phyloP scores from a whole-genome alignment of 305 asterid species.

The Solanum chacoense region DNA sequence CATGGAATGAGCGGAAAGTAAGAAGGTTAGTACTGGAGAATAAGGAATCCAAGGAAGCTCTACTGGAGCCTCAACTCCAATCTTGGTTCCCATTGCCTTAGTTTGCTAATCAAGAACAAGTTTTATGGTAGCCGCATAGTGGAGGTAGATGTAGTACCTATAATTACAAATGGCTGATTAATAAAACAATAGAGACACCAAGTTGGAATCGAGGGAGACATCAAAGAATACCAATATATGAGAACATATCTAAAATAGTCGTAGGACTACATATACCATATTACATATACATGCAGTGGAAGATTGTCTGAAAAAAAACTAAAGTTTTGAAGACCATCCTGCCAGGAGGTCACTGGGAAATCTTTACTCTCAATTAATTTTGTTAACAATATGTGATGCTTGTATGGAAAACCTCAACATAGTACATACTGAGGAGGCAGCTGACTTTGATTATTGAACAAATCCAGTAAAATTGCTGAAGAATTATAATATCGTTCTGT shows the following conservation, averaged over 20 bases:
- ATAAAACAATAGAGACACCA: neutral
- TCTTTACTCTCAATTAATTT: neutral
- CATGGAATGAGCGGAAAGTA: neutral
- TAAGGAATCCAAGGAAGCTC: neutral
- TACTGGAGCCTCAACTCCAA: neutral
- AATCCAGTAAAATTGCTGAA: neutral
- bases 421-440: neutral
- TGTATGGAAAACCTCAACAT: neutral
- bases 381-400: neutral
- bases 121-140: neutral
- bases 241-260: neutral
- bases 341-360: neutral
- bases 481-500: neutral
- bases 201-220: neutral
- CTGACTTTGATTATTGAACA: neutral
- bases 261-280: neutral
- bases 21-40: neutral
- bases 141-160: neutral
- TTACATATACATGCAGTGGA: neutral
- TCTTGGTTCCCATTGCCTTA: neutral
- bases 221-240: neutral
- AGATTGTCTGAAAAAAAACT: neutral
- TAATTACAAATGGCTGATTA: neutral
- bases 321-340: neutral
- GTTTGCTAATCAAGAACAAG: neutral